phyloP scores from a whole-genome alignment of 306 rosid genomes.

The Rosa multiflora region DNA sequence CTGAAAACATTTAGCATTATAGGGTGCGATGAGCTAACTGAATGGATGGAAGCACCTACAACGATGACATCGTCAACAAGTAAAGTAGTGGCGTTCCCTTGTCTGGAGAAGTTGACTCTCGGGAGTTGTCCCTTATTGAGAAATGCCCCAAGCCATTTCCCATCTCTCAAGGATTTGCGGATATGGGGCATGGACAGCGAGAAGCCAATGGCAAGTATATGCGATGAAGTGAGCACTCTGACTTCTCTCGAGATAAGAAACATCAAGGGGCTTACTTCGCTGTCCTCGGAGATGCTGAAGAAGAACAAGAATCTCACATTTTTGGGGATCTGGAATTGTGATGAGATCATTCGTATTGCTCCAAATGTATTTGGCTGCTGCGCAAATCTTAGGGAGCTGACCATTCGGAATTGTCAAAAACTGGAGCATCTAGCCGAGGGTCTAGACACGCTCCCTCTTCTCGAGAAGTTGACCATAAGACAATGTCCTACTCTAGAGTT shows the following conservation, averaged over 20 bases:
- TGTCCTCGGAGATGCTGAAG: too few species aligned
- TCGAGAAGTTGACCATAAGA: neutral
- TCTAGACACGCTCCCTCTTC: neutral
- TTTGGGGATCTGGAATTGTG: too few species aligned
- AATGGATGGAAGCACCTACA: neutral
- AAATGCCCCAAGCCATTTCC: neutral
- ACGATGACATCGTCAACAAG: too few species aligned
- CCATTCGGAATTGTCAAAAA: neutral
- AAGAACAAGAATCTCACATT: too few species aligned
- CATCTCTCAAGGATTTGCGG: neutral
- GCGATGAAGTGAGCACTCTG: too few species aligned
- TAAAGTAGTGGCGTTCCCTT: neutral
- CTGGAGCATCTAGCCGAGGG: neutral
- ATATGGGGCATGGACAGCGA: too few species aligned
- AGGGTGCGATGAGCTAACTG: neutral
- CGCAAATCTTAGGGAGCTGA: too few species aligned
- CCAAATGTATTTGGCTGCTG: too few species aligned
- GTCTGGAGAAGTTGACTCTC: neutral
- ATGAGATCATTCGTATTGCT: too few species aligned
- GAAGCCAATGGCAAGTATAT: too few species aligned
- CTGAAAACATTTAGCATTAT: neutral
- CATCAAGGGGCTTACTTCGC: too few species aligned
- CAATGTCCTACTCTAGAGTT: neutral
- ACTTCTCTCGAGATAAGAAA: too few species aligned
- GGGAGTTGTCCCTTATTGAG: rapidly evolving